These are phyloP conservation scores for Malbranchea cinnamomea DNA, from an alignment of 2,329 filamentous ascomycete species.

Conservation along the genomic window DNA sequence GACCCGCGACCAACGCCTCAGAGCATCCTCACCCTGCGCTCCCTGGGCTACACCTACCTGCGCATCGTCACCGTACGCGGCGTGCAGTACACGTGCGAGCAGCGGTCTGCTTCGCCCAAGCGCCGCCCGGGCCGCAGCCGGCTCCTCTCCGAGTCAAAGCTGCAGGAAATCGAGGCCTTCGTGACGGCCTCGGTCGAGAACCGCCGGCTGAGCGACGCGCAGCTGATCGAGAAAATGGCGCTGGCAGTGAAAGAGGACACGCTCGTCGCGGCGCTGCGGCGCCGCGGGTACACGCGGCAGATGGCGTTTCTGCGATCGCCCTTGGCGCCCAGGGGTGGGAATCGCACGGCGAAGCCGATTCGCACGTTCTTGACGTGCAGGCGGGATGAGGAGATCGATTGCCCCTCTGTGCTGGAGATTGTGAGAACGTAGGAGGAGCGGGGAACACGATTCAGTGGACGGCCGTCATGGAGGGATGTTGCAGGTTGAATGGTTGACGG, in stretches of 20 bases:
- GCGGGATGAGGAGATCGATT: conserved; percentile 7
- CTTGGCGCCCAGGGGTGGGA: conserved; percentile 3
- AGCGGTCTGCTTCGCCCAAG: conserved; percentile 8
- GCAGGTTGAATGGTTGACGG: too few relatives aligned
- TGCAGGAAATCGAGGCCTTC: conserved; percentile 7
- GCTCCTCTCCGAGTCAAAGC: conserved; percentile 5
- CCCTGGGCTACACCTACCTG: conserved; percentile 10
- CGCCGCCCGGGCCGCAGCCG: conserved; percentile 2
- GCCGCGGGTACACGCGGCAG: conserved; percentile 5
- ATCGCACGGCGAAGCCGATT: conserved; percentile 5
- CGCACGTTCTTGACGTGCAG: conserved; percentile 6
- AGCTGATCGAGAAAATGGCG: conserved; percentile 4
- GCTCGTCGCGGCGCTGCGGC: conserved; percentile 4
- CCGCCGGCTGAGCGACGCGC: conserved; percentile 6
- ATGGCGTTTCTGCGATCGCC: conserved; percentile 7
- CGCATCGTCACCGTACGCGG: conserved; percentile 10
- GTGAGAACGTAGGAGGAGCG: too few relatives aligned
- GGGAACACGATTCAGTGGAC: too few relatives aligned
- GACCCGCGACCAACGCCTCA: conserved; percentile 12
- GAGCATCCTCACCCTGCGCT: conserved; percentile 13
- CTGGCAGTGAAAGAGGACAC: conserved; percentile 7
- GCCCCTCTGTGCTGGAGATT: conserved; percentile 5
- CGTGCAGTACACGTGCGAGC: conserved; percentile 12
- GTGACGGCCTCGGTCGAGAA: conserved; percentile 5
- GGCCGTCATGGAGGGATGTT: too few relatives aligned